Evolutionary conservation across 768 basidiomycete species (phyloP).

Genomic region (Termitomyces sp.): DNA sequence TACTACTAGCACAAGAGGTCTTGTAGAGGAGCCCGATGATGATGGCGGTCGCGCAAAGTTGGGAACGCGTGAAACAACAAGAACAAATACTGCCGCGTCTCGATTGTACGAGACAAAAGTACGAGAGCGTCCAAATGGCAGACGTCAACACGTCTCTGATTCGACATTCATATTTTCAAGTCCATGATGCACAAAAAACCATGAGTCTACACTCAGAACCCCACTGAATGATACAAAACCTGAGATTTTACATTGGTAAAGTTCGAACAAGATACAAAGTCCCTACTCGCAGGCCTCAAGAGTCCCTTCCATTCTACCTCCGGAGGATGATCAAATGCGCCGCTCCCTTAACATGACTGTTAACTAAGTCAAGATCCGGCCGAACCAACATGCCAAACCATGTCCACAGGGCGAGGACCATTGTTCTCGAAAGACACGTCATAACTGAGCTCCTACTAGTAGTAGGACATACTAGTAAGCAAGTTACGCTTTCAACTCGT

Average conservation of each 20-base stretch:
- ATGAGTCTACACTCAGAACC: not conserved
- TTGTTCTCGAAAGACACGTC: constrained; percentile 33
- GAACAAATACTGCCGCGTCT: constrained; percentile 24
- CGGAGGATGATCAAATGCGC: not conserved
- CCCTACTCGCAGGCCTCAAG: too few relatives aligned
- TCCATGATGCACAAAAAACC: not conserved
- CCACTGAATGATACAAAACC: not conserved
- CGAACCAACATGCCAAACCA: constrained; percentile 1
- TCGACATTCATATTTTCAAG: not conserved
- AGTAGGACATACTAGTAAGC: constrained; percentile 34
- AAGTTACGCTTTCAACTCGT: constrained; percentile 39
- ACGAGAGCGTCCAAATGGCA: too few relatives aligned
- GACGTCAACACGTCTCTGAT: not conserved
- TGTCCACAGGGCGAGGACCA: constrained; percentile 12
- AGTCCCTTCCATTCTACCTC: not conserved
- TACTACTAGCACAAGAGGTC: not conserved
- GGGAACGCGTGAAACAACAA: constrained; percentile 41
- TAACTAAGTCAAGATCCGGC: constrained; percentile 32
- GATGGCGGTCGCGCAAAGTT: constrained; percentile 22
- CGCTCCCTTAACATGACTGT: constrained; percentile 33
- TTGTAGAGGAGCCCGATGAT: constrained; percentile 8
- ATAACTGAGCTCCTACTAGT: too few relatives aligned
- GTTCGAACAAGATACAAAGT: not conserved
- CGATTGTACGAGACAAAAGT: too few relatives aligned
- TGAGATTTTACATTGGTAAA: not conserved